Base-by-base conservation (phyloP, 257 asterid species). In the Lithospermum erythrorhizon region DNA sequence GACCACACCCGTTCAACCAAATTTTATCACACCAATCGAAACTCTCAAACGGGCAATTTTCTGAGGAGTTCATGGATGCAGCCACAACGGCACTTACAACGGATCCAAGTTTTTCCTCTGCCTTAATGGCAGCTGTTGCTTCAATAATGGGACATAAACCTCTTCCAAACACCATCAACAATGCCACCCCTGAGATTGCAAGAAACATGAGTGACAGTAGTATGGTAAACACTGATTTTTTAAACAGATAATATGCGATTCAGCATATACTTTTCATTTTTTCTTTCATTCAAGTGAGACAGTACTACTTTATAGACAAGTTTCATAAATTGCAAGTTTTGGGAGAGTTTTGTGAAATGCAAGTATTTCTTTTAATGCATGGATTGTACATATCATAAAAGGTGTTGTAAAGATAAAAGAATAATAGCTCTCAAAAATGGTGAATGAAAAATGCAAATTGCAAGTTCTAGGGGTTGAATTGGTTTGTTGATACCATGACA, bases 101-200 rank as follows among this genome's bases (percentile, higher is more conserved):
- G 0, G 81, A 74, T 63, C 86, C 86, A 11, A 74, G 63, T 59
- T 80, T 80, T 54, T 64, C 67, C 0, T 70, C 77, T 6, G 82
- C 76, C 1, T 9, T 79, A 13, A 76, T 72, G 4, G 80, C 78
- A 0, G 82, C 82, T 29, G 65, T 76, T 4, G 59, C 63, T 21
- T 76, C 80, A 29, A 68, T 80, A 22, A 57, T 79, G 6, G 80
- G 74, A n/a, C 58, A 25, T 62, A 41, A 41, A 14, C 27, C 22
- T 57, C 75, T 65, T n/a, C 63, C 66, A 11, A 76, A 60, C 49
- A 62, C 1, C 25, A 56, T 24, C 1, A 55, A 24, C 21, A 57
- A 57, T 6, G 1, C 57, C 6, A 20, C 57, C 21, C 0, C 20
- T 56, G 60, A 22, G 27, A 5, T 10, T 56, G 37, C 37, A 16